Conservation (phyloP, 2,329 filamentous ascomycete genomes). For the Phoma sp. region DNA sequence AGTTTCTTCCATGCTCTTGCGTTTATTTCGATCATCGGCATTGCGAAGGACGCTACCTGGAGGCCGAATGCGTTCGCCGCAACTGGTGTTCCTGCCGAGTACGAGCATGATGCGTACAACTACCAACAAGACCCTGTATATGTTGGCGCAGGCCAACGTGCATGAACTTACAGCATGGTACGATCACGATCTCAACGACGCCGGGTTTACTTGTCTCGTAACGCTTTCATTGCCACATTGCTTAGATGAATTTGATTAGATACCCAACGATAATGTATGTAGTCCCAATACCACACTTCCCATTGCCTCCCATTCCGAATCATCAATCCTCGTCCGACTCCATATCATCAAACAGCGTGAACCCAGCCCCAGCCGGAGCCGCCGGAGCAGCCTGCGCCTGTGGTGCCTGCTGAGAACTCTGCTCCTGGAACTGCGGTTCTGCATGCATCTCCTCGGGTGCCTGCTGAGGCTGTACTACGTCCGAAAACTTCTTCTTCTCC, state of each 20-base stretch:
- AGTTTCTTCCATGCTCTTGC: background rate
- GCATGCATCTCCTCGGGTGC: background rate
- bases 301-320: too few relatives aligned
- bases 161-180: background rate
- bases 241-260: background rate
- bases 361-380: conserved; percentile 4
- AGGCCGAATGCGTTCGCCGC: background rate
- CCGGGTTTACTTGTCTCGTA: background rate
- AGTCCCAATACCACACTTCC: too few relatives aligned
- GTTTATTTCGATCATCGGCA: conserved; percentile 2
- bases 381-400: conserved; percentile 5
- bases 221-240: background rate
- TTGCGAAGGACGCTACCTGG: conserved; percentile 10
- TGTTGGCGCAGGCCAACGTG: background rate
- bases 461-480: conserved; percentile 1
- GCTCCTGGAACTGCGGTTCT: conserved; percentile 8
- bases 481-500: conserved; percentile 18
- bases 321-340: conserved; percentile 17
- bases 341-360: conserved; percentile 22
- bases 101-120: conserved; percentile 1
- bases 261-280: background rate
- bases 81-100: background rate
- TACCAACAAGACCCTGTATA: conserved; percentile 4
- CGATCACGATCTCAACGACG: background rate
- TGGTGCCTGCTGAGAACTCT: conserved; percentile 1